Evolutionary conservation across 2,329 filamentous ascomycete genomes (phyloP).

Genomic region (Lecanosticta acicola): DNA sequence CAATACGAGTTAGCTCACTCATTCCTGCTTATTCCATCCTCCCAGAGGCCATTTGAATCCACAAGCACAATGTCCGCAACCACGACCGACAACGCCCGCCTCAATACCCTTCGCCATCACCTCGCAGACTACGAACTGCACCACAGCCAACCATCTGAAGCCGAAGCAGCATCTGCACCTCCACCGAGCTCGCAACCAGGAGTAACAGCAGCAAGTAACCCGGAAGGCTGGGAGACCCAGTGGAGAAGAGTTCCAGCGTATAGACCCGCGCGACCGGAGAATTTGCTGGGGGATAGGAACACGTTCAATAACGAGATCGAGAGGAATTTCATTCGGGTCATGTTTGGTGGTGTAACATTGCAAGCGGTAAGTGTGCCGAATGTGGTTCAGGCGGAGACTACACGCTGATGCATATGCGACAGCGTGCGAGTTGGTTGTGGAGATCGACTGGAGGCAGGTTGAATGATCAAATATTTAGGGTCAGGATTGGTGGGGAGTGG

Average conservation of each 20-base stretch:
- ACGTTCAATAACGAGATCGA: slow-evolving; percentile 43
- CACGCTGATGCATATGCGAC: too few relatives aligned
- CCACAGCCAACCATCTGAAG: slow-evolving; percentile 30
- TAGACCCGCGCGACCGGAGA: slow-evolving; percentile 41
- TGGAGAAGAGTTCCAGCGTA: slow-evolving; percentile 46
- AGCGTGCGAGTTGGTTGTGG: slow-evolving; percentile 46
- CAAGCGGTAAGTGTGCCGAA: slow-evolving; percentile 39
- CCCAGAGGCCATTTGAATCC: neutral
- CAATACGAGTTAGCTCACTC: too few relatives aligned
- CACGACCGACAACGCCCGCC: slow-evolving; percentile 38
- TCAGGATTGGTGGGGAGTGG: slow-evolving; percentile 51
- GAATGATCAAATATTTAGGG: slow-evolving; percentile 46
- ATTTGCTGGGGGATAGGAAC: slow-evolving; percentile 39
- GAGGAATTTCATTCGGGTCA: slow-evolving; percentile 44
- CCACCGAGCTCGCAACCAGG: slow-evolving; percentile 29
- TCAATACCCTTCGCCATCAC: slow-evolving; percentile 33
- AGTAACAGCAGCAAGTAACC: slow-evolving; percentile 26
- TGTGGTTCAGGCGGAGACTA: too few relatives aligned
- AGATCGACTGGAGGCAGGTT: slow-evolving; percentile 46
- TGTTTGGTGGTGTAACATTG: slow-evolving; percentile 45
- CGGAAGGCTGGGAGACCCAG: slow-evolving; percentile 43
- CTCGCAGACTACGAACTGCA: slow-evolving; percentile 46
- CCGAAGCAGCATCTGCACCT: slow-evolving; percentile 25
- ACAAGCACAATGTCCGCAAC: slow-evolving; percentile 38
- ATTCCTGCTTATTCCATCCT: too few relatives aligned